A percentile compares a stretch with the other conserved stretches of the same genome.
Evolutionary conservation across 208 protist species (phyloP).

Genomic region (Leishmania arabica): DNA sequence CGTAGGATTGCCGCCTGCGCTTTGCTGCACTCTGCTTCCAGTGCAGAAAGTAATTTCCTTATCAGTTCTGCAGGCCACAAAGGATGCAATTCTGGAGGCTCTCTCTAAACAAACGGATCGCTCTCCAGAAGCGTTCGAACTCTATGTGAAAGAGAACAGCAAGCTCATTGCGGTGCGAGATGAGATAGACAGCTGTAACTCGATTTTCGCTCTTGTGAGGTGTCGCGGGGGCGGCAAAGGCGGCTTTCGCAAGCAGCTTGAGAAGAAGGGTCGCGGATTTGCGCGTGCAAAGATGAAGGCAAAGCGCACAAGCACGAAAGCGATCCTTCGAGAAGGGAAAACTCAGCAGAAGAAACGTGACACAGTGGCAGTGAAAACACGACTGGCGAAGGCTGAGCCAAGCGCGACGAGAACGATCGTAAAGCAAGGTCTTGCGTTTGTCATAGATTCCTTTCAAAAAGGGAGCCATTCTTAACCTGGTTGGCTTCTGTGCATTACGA

Average conservation of each 20-base stretch:
- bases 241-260: slow-evolving; percentile 83
- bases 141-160: slow-evolving; percentile 1
- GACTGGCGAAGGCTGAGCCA: slow-evolving; percentile 10
- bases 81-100: slow-evolving; percentile 10
- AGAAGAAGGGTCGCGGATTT: slow-evolving; percentile 85
- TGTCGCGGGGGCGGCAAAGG: slow-evolving; percentile 70
- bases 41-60: slow-evolving; percentile 22
- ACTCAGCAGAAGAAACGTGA: not conserved
- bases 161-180: not conserved
- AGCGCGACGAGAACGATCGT: slow-evolving; percentile 16
- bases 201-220: slow-evolving; percentile 39
- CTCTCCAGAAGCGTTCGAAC: slow-evolving; percentile 8
- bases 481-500: slow-evolving; percentile 1
- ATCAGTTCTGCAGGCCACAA: not conserved
- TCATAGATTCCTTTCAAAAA: slow-evolving; percentile 12
- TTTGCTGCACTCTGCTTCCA: slow-evolving; percentile 28
- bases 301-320: slow-evolving; percentile 33
- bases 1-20: not conserved
- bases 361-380: not conserved
- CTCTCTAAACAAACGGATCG: slow-evolving; percentile 10
- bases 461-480: not conserved
- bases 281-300: slow-evolving; percentile 59
- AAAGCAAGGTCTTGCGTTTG: slow-evolving; percentile 35
- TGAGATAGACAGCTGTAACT: not conserved
- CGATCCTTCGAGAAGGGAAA: not conserved